These are phyloP conservation scores for Cryptomeria japonica DNA, from an alignment of 75 land plant species.

Conservation along the genomic window DNA sequence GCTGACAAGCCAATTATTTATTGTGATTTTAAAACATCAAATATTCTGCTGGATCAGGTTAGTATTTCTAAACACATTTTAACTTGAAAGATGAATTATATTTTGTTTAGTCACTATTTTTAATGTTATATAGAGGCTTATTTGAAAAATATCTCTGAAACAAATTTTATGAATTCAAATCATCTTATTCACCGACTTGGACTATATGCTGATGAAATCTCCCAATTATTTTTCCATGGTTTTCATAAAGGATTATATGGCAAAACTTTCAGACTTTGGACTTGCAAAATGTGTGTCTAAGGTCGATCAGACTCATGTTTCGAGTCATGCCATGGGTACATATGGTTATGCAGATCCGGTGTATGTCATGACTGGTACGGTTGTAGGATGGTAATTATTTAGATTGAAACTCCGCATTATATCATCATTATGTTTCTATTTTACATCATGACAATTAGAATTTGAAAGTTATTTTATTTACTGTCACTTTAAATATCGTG, in stretches of 20 bases:
- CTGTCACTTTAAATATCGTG: too few species aligned
- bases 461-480: not conserved
- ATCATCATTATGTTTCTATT: too few species aligned
- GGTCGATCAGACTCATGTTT: conserved; percentile 10
- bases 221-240: not conserved
- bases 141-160: not conserved
- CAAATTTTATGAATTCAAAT: not conserved
- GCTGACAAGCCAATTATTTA: conserved; percentile 57
- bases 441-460: not conserved
- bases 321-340: conserved; percentile 4
- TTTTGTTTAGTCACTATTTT: not conserved
- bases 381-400: not conserved
- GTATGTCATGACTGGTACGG: conserved; percentile 10
- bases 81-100: not conserved
- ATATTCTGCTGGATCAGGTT: conserved; percentile 61
- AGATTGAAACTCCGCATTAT: not conserved
- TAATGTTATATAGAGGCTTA: not conserved
- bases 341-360: conserved; percentile 14
- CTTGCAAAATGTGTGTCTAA: conserved; percentile 14
- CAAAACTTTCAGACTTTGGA: conserved; percentile 20
- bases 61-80: conserved; percentile 6
- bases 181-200: not conserved
- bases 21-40: conserved; percentile 71
- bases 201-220: not conserved
- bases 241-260: conserved; percentile 7